Evolutionary conservation across 768 basidiomycete species (phyloP), one percentile per base, ranked within the genome.

Genomic region (Tylopilus intermedius): DNA sequence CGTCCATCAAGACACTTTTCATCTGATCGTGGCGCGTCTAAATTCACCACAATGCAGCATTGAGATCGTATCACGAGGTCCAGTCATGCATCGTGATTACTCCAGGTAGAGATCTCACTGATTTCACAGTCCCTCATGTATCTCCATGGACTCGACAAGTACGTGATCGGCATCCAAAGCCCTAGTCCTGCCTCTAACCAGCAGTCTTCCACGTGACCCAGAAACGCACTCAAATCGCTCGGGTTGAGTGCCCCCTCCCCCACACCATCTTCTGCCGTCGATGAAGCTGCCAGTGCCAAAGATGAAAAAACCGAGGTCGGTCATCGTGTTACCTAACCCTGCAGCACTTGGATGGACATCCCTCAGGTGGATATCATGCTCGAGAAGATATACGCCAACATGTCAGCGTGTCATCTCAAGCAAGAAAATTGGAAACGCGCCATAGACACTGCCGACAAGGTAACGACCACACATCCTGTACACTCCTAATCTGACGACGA

Each of bases 351-450:
- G 15, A 42, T 48, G 14, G 39, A 30, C 15, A n/a, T 33, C 27
- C 24, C 26, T 45, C 33, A 92, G 90, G 76, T 82, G 18, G 90
- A 92, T 65, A 73, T 82, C 9, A 75, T 90, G 37, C 67, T 89
- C 18, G 88, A 88, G 69, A 92, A 87, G 72, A 81, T 91, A 43
- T 88, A 92, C 57, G 80, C 87, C 4, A 93, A 93, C 51, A 87
- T 89, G 86, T 81, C 84, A 3, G 88, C 88, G 5, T 90, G 88
- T 59, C 88, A 92, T 65, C 71, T 92, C 62, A 90, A 89, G 69
- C 81, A 81, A 46, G 74, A 75, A 44, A 93, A 90, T 63, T 93
- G 86, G 86, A 80, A 82, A 62, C 81, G 90, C 13, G 86, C 84
- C 0, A 65, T 80, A 47, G 88, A 92, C 59, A 84, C 88, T n/a